These are phyloP conservation scores for Chalciporus chontae DNA, from an alignment of 768 basidiomycete species.

Conservation along the genomic window DNA sequence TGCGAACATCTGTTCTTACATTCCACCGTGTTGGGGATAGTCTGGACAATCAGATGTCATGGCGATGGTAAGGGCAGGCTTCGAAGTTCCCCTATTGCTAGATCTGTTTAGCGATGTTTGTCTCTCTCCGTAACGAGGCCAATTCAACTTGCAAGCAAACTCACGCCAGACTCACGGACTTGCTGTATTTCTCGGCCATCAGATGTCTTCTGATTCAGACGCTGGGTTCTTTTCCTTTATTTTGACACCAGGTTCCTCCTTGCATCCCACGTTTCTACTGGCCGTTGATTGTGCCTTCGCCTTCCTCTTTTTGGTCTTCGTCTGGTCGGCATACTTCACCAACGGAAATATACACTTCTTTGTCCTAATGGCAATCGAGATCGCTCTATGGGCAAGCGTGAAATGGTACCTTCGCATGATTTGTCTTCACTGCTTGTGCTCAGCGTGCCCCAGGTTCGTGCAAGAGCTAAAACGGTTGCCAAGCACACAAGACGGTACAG, in stretches of 20 bases:
- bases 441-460: constrained; percentile 52
- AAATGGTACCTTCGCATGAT: constrained; percentile 58
- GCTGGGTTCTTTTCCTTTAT: constrained; percentile 51
- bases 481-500: constrained; percentile 8
- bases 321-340: constrained; percentile 57
- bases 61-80: constrained; percentile 7
- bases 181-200: background rate
- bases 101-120: constrained; percentile 20
- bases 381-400: constrained; percentile 71
- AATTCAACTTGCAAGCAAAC: too few relatives aligned
- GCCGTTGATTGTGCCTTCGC: constrained; percentile 60
- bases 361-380: constrained; percentile 59
- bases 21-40: constrained; percentile 11
- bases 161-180: background rate
- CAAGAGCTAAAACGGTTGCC: constrained; percentile 50
- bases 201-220: constrained; percentile 23
- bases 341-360: constrained; percentile 66
- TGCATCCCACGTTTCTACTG: constrained; percentile 66
- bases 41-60: background rate
- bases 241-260: constrained; percentile 70
- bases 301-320: constrained; percentile 55
- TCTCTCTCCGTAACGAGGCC: background rate
- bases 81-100: too few relatives aligned
- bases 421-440: constrained; percentile 3
- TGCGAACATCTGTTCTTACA: constrained; percentile 5